Evolutionary conservation across 2,329 filamentous ascomycete species (phyloP), one percentile per base, ranked within the genome.

Genomic region (Aureobasidium sp.): DNA sequence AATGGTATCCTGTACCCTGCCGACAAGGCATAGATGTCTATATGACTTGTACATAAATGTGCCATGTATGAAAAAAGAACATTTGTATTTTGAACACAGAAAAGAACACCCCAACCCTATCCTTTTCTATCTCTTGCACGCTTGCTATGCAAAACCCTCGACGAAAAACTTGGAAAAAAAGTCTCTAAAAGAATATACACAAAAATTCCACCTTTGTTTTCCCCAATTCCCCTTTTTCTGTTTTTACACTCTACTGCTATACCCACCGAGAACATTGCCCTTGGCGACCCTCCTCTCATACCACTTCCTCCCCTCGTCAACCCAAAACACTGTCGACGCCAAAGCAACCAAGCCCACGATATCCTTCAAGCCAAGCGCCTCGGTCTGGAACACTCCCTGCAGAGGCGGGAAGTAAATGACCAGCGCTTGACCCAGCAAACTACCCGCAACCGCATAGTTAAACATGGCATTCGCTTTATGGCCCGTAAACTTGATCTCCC

Each of bases 351-450:
- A 78, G 63, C 85, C 79, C 44, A 91, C 70, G 62, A 97, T 75
- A 78, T 99, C 94, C 64, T 82, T 78, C 9, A 92, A 73, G 0
- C 84, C 79, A 60, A 99, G 76, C 0, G 89, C 87, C 75, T 99
- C 94, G 0, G 94, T 99, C 78, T 99, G 94, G 77, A 99, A 99
- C 5, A 97, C 87, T 58, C 89, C 84, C 76, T 99, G 94, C 68
- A 99, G 78, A 78, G 91, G 92, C 11, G 94, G 94, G 66, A 97
- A 87, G 75, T 97, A 99, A 60, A 99, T 91, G 62, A 99, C 95
- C 65, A 93, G 82, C 49, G 92, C 78, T 76, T 99, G 94, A 1
- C 94, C 94, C 5, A 89, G 77, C 53, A 99, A 74, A 72, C 89
- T 93, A 27, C 94, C 86, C 9, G 88, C 83, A 2, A 99, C 94